Base-by-base conservation (phyloP, 352 stramenopile genomes). In the Globisporangium perplexum region DNA sequence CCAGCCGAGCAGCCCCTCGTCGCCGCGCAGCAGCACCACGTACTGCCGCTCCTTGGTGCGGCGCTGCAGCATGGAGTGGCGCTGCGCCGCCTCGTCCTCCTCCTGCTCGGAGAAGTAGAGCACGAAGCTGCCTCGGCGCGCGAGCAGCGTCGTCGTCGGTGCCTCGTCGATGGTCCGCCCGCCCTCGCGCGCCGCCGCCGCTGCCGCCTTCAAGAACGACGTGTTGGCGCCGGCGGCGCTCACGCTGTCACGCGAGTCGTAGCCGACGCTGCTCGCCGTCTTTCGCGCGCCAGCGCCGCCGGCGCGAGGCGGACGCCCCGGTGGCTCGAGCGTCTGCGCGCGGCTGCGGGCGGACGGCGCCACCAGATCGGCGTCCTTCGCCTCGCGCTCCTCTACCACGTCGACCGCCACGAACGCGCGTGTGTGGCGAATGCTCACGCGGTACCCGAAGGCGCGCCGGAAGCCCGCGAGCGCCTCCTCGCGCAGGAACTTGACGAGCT, bases 401-500 rank as follows among this genome's bases (percentile, higher is more conserved):
- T 86, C 60, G 49, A 88, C 83, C n/a, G 68, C 72, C 45, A 88
- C 72, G 46, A 76, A 74, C 33, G 59, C 53, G 24, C 76, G 50
- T 11, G 63, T 77, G 36, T 68, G 74, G 53, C 71, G 74, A 50
- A 88, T 83, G 50, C 71, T 81, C 36, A 88, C 77, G 45, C 59
- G 76, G 66, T 88, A 88, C 20, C 77, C 77, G 42, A 82, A 81
- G 60, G 84, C 74, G 45, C 70, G 63, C 35, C 63, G 66, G 43
- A 64, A 77, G n/a, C 60, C 56, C 17, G 62, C 60, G 38, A 82
- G 38, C 50, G 69, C 74, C n/a, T 68, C 64, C 12, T 75, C 68
- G 31, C 79, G 77, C 47, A 86, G 55, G 41, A 72, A 72, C 55
- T 88, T 88, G 48, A 88, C 71, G 44, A 88, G 57, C 43, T 86